Percentiles rank a stretch among this genome's conserved stretches.
Evolutionary conservation across 441 rosid species (phyloP).

Genomic region (Iberis amara): DNA sequence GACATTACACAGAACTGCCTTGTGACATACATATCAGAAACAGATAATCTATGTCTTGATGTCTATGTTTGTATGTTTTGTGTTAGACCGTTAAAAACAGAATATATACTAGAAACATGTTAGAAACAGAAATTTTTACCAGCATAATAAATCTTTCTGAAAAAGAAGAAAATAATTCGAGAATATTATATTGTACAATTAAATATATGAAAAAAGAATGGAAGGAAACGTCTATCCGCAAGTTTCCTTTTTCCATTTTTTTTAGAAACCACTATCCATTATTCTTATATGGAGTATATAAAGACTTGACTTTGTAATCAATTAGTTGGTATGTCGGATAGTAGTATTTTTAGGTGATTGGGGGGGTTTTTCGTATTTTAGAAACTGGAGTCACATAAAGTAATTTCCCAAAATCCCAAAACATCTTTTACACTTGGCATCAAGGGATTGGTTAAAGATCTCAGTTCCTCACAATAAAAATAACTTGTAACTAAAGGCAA

Average conservation of each 20-base stretch:
- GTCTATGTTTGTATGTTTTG: neutral
- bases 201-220: neutral
- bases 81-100: neutral
- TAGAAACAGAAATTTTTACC: no score
- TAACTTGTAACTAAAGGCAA: slow-evolving; percentile 15
- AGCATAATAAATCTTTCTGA: neutral
- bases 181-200: neutral
- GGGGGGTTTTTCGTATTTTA: neutral
- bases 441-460: neutral
- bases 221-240: neutral
- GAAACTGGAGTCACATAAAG: neutral
- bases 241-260: neutral
- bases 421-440: neutral
- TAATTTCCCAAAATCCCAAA: neutral
- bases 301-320: no score
- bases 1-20: neutral
- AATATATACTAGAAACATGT: no score
- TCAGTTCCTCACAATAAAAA: neutral
- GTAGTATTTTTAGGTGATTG: no score
- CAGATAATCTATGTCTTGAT: no score
- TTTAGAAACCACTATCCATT: no score
- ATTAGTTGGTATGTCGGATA: no score
- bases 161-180: no score
- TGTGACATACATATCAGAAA: slow-evolving; percentile 6
- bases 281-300: no score